Conservation (phyloP, 768 basidiomycete species). For the Lyophyllum atratum region DNA sequence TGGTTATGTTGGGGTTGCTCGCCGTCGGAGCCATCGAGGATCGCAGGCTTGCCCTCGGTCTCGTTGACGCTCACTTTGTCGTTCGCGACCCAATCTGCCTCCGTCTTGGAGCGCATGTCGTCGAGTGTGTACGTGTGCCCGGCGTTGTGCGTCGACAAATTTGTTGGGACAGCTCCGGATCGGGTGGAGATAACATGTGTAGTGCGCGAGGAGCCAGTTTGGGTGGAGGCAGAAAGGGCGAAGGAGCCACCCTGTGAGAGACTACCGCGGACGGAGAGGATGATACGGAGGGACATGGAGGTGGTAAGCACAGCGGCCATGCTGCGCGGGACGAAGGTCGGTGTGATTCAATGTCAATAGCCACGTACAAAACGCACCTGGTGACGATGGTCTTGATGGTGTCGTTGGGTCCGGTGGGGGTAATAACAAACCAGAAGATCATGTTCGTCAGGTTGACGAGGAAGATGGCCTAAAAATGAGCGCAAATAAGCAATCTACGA, state of each 20-base stretch:
- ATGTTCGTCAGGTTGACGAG: constrained; percentile 82
- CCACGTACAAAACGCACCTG: constrained; percentile 31
- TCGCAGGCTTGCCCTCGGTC: constrained; percentile 36
- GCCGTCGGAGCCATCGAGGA: constrained; percentile 34
- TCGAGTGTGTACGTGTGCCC: constrained; percentile 55
- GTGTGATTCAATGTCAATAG: background rate
- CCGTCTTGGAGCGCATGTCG: constrained; percentile 49
- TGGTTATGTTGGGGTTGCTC: constrained; percentile 21
- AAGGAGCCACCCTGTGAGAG: constrained; percentile 75
- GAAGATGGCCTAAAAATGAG: constrained; percentile 56
- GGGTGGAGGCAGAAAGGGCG: constrained; percentile 48
- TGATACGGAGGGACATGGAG: constrained; percentile 86
- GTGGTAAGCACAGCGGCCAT: constrained; percentile 88
- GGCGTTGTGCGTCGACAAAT: constrained; percentile 35
- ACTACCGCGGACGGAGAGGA: constrained; percentile 78
- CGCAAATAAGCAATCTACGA: constrained; percentile 1
- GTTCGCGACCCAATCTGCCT: constrained; percentile 45
- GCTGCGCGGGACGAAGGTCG: constrained; percentile 27
- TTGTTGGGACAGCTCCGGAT: constrained; percentile 37
- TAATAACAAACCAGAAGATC: constrained; percentile 86
- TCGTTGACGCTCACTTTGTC: constrained; percentile 45
- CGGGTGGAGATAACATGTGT: constrained; percentile 55
- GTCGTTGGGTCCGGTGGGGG: constrained; percentile 59
- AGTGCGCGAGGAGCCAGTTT: constrained; percentile 46
- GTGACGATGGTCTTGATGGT: constrained; percentile 83